Percentiles rank a stretch among this genome's conserved stretches.
Evolutionary conservation across 129 eudicot genomes (phyloP).

Genomic region (Helianthus tuberosus): DNA sequence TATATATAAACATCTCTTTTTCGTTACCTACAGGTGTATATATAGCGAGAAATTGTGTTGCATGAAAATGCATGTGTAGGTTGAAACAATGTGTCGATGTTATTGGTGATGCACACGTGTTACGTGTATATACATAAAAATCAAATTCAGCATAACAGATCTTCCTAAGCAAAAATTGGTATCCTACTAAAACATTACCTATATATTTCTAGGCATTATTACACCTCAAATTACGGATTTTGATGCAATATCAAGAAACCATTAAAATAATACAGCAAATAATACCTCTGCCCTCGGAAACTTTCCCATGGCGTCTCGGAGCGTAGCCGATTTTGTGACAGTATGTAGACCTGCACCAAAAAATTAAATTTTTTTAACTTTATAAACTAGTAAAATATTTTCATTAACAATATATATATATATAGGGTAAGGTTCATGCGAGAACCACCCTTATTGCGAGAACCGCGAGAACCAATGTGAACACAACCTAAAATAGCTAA

Average conservation of each 20-base stretch:
- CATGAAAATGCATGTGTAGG: too few species aligned
- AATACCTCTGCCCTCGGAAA: constrained; percentile 45
- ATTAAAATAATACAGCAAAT: not conserved
- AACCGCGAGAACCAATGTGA: too few species aligned
- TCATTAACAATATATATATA: constrained; percentile 6
- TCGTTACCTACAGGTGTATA: too few species aligned
- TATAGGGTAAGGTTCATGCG: too few species aligned
- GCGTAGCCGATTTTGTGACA: constrained; percentile 96
- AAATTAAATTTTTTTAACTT: not conserved
- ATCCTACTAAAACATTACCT: not conserved
- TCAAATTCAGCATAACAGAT: not conserved
- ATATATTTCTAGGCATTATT: too few species aligned
- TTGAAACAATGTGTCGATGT: too few species aligned
- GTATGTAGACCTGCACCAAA: constrained; percentile 53
- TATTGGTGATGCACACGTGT: too few species aligned
- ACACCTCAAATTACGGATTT: not conserved
- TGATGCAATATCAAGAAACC: not conserved
- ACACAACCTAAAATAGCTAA: too few species aligned
- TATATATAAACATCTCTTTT: not conserved
- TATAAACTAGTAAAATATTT: not conserved
- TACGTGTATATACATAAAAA: too few species aligned
- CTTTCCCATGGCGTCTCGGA: constrained; percentile 52
- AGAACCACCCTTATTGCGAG: too few species aligned
- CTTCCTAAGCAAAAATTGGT: not conserved
- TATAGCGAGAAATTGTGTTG: too few species aligned